Evolutionary conservation across 129 eudicot genomes (phyloP).

Genomic region (Helianthus annuus): DNA sequence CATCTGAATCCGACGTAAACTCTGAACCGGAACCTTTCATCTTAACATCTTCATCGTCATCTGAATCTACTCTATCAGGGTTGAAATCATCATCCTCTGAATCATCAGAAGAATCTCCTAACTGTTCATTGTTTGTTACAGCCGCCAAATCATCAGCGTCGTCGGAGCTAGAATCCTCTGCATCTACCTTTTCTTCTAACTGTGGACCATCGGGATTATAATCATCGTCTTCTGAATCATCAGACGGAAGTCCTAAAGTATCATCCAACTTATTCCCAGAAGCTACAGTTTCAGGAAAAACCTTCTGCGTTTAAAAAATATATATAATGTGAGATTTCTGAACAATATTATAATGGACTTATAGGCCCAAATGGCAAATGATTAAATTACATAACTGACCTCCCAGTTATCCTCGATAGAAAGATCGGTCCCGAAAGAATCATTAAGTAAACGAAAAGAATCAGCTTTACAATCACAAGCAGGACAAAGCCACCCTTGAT

Average conservation of each 20-base stretch:
- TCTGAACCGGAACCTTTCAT: constrained; percentile 70
- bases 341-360: not conserved
- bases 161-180: constrained; percentile 63
- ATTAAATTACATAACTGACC: constrained; percentile 42
- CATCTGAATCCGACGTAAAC: constrained; percentile 89
- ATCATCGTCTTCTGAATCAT: constrained; percentile 95
- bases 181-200: constrained; percentile 46
- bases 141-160: constrained; percentile 61
- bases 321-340: constrained; percentile 20
- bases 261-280: constrained; percentile 53
- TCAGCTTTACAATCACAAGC: constrained; percentile 94
- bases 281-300: constrained; percentile 77
- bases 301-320: constrained; percentile 50
- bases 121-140: constrained; percentile 38
- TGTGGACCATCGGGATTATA: constrained; percentile 70
- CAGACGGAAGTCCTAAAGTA: constrained; percentile 65
- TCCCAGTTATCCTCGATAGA: constrained; percentile 78
- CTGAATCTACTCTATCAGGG: constrained; percentile 53
- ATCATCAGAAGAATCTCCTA: constrained; percentile 81
- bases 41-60: constrained; percentile 55
- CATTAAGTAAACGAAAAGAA: constrained; percentile 72
- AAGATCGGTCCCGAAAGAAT: constrained; percentile 56
- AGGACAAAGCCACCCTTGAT: constrained; percentile 97
- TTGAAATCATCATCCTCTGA: constrained; percentile 93
- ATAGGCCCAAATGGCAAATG: not conserved